Base-by-base conservation (phyloP, 495 filamentous ascomycete genomes). In the Penicillium ucsense region DNA sequence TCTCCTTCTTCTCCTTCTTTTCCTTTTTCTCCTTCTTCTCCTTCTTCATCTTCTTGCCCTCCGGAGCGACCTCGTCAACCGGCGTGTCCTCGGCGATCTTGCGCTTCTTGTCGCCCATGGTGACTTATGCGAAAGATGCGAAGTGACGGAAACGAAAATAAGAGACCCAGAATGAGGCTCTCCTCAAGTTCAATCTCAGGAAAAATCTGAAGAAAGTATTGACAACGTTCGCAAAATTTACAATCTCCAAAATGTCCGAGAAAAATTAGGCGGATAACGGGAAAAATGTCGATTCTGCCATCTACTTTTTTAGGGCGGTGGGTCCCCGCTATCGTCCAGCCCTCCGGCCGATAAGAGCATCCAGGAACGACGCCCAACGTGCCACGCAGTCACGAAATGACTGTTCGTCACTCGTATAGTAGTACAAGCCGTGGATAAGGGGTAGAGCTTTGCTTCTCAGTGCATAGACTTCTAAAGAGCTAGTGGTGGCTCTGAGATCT, bases 91-190 rank as follows among this genome's bases (percentile, higher is more conserved):
- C 57, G 30, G 53, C 52, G 55, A 67, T 62, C 61, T 74, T 74
- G 64, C 70, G 70, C 61, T 69, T 71, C 53, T 68, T 72, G 52
- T 71, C 66, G 43, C 63, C 56, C 64, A 71, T 73, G 60, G 45
- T 63, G 37, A 34, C 4, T 28, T 10, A 46, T n/a, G 35, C 38
- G 31, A 12, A 27, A 45, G 12, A 8, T n/a, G 5, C 10, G 32
- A 3, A 11, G 10, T 30, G 2, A 8, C 11, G 43, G 3, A 6
- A 34, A 7, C 12, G 5, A 8, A 8, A 3, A 39, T 1, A 20
- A 7, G 20, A 39, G 20, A 20, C 20, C 20, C 20, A 20, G 20
- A 20, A 20, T 20, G 20, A 20, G 2, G 20, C 20, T 20, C 20
- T 20, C 20, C 20, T 20, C 20, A 20, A 20, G 20, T 20, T 20